Percentiles rank a stretch among this genome's conserved stretches.
These are phyloP conservation scores for Kazachstania sp. DNA, from an alignment of 1,139 yeast species.

Conservation along the genomic window DNA sequence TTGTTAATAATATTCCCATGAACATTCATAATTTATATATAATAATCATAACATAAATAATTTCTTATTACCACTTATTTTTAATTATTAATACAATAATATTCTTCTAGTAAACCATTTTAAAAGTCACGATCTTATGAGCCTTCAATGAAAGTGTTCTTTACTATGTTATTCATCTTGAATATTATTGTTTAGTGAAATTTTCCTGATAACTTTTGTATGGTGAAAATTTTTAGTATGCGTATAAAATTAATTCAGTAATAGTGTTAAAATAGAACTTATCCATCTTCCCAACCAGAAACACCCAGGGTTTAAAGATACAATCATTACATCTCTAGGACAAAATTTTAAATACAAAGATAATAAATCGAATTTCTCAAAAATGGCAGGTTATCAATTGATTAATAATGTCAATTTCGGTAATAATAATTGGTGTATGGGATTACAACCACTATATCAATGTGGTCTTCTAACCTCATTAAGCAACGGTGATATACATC, in stretches of 20 bases:
- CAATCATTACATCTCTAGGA: too few species aligned
- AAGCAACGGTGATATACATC: slow-evolving; percentile 27
- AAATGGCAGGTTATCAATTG: slow-evolving; percentile 5
- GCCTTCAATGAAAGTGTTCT: background rate
- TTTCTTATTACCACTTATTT: background rate
- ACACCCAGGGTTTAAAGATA: too few species aligned
- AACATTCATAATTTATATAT: background rate
- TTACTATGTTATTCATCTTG: too few species aligned
- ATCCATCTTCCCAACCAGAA: too few species aligned
- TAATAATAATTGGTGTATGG: slow-evolving; percentile 26
- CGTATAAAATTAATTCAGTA: too few species aligned
- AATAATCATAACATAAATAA: background rate
- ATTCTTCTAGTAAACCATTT: background rate
- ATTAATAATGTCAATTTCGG: slow-evolving; percentile 18
- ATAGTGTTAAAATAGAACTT: too few species aligned
- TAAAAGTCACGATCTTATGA: background rate
- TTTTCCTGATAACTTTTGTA: too few species aligned
- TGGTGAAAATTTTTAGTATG: too few species aligned
- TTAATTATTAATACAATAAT: background rate
- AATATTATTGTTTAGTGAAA: too few species aligned
- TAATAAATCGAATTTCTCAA: background rate
- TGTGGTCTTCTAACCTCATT: slow-evolving; percentile 23
- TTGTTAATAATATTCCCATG: background rate
- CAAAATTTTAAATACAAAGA: background rate
- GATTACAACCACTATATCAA: slow-evolving; percentile 22